Percentiles rank a stretch among this genome's conserved stretches.
Evolutionary conservation across 495 filamentous ascomycete species (phyloP).

Genomic region (Elasticomyces elasticus): DNA sequence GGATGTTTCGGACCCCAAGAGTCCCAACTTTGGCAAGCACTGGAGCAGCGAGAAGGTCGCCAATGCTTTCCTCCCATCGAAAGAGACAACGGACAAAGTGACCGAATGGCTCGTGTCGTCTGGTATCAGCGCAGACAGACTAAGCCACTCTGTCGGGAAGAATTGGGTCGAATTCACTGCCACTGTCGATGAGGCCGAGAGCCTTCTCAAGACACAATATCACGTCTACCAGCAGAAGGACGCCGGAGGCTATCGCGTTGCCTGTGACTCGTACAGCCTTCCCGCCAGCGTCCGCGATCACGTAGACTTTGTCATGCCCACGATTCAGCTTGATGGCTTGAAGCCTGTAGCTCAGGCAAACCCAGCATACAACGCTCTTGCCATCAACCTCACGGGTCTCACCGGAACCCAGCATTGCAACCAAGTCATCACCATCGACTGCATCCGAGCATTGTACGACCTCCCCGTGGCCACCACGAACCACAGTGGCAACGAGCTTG

Average conservation of each 20-base stretch:
- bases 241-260: slow-evolving; percentile 39
- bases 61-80: slow-evolving; percentile 15
- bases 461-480: slow-evolving; percentile 37
- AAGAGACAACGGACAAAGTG: slow-evolving; percentile 11
- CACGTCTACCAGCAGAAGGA: slow-evolving; percentile 44
- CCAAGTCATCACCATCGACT: slow-evolving; percentile 41
- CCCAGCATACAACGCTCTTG: not conserved
- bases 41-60: slow-evolving; percentile 18
- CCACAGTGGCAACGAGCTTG: slow-evolving; percentile 39
- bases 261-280: slow-evolving; percentile 34
- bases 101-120: slow-evolving; percentile 40
- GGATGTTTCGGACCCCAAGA: slow-evolving; percentile 18
- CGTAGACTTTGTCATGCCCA: slow-evolving; percentile 28
- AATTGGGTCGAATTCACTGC: slow-evolving; percentile 45
- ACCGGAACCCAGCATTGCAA: slow-evolving; percentile 33
- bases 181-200: slow-evolving; percentile 43
- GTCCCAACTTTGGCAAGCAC: slow-evolving; percentile 16
- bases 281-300: slow-evolving; percentile 24
- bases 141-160: slow-evolving; percentile 40
- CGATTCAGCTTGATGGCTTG: slow-evolving; percentile 23
- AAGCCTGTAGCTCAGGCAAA: slow-evolving; percentile 4
- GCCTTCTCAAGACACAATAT: slow-evolving; percentile 50
- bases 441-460: slow-evolving; percentile 43
- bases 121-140: slow-evolving; percentile 40
- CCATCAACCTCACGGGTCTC: slow-evolving; percentile 13